A percentile compares a stretch with the other conserved stretches of the same genome.
phyloP scores from a whole-genome alignment of 495 filamentous ascomycete genomes.

The Penicillium herquei region DNA sequence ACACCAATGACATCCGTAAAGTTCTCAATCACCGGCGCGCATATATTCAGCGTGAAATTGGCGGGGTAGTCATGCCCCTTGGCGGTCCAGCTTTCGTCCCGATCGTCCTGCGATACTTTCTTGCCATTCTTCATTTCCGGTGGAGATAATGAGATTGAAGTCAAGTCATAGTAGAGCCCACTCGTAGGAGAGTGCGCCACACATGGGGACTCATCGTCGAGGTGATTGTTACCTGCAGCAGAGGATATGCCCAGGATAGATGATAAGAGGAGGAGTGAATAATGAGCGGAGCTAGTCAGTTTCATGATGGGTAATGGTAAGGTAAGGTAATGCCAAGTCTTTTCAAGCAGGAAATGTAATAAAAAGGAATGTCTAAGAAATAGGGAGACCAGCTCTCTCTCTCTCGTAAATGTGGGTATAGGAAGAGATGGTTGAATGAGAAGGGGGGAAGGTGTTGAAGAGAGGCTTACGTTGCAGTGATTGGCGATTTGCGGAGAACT shows the following conservation, averaged over 20 bases:
- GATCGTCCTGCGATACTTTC: slow-evolving; percentile 57
- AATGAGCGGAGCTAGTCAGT: slow-evolving; percentile 19
- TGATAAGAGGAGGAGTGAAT: slow-evolving; percentile 19
- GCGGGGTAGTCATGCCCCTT: slow-evolving; percentile 79
- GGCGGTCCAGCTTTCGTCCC: slow-evolving; percentile 75
- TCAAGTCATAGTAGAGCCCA: slow-evolving; percentile 88
- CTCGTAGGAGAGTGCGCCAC: slow-evolving; percentile 71
- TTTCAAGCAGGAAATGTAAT: neutral
- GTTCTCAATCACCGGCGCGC: slow-evolving; percentile 76
- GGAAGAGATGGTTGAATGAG: neutral
- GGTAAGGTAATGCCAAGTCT: neutral
- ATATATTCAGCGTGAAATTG: slow-evolving; percentile 97
- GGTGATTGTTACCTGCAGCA: slow-evolving; percentile 27
- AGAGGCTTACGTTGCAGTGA: slow-evolving; percentile 21
- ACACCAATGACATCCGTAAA: slow-evolving; percentile 71
- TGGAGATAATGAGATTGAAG: slow-evolving; percentile 62
- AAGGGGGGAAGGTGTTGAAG: slow-evolving; percentile 3
- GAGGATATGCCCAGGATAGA: slow-evolving; percentile 16
- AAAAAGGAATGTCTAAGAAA: slow-evolving; percentile 9
- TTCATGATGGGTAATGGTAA: slow-evolving; percentile 17
- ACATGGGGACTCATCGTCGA: slow-evolving; percentile 55
- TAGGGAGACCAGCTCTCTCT: slow-evolving; percentile 18
- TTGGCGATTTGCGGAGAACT: slow-evolving; percentile 17
- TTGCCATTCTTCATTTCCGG: slow-evolving; percentile 51
- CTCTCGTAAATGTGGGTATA: slow-evolving; percentile 1